Evolutionary conservation across 768 basidiomycete species (phyloP), one percentile per base, ranked within the genome.

Genomic region (Psilocybe tampanensis): DNA sequence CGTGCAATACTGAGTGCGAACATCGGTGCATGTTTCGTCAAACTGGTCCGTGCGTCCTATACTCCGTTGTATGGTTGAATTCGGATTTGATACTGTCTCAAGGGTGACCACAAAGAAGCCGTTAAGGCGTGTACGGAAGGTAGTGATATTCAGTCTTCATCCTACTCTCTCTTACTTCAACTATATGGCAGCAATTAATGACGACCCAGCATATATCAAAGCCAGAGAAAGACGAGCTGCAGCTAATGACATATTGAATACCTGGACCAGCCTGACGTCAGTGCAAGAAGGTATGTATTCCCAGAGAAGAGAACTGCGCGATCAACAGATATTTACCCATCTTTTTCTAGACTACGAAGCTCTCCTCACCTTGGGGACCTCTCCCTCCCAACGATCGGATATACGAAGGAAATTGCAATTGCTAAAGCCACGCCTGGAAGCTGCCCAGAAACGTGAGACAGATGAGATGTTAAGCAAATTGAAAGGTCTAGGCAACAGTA

Each of bases 381-480:
- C 84, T 2, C 68, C 78, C 1, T 69, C 83, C 3, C 80, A 88
- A 54, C 61, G 69, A 15, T 64, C 71, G 2, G 79, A 83, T 19
- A 75, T 85, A 36, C 76, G 77, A 43, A 74, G 73, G 34, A 76
- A 82, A 12, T 75, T 92, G 8, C 70, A 70, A 5, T 66, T 67
- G 2, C 70, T 98, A 17, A 87, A 89, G 55, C 85, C 86, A 47
- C 84, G 89, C 8, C 72, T 89, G 34, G 87, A 89, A 65, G 81
- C 76, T 13, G 90, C 90, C 15, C 92, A 94, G 73, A 90, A 94
- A 72, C 78, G 75, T 60, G 95, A 98, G 73, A 95, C 90, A 44
- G 81, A 82, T 2, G 96, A 98, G 73, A 97, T 98, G 92, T 56
- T 98, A 66, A 85, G 78, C 59, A 97, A 98, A 73, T 70, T 99